Conservation (phyloP, 1,139 yeast species). For the Candida smagusa region DNA sequence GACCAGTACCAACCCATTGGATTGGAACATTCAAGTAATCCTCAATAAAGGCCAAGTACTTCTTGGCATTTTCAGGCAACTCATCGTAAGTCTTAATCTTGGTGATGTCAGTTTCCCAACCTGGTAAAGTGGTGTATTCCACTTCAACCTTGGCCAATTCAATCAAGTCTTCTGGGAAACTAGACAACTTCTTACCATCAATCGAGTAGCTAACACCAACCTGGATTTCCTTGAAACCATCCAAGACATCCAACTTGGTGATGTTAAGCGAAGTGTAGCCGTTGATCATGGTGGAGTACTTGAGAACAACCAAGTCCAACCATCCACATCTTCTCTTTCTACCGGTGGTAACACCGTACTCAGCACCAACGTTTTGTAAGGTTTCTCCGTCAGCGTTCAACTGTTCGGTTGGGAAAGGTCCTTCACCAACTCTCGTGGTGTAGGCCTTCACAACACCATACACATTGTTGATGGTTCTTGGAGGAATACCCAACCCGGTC, state of each 20-base stretch:
- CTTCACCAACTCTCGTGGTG: constrained; percentile 98
- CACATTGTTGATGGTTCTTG: constrained; percentile 69
- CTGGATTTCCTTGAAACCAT: constrained; percentile 80
- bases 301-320: constrained; percentile 93
- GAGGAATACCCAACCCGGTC: constrained; percentile 96
- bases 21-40: constrained; percentile 79
- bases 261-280: constrained; percentile 94
- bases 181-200: constrained; percentile 68
- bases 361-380: constrained; percentile 89
- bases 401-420: constrained; percentile 99
- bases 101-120: constrained; percentile 90
- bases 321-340: constrained; percentile 99
- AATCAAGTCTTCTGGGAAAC: constrained; percentile 91
- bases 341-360: constrained; percentile 97
- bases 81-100: constrained; percentile 65
- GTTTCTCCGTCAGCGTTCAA: constrained; percentile 83
- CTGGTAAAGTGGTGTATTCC: constrained; percentile 84
- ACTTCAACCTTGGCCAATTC: constrained; percentile 86
- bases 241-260: constrained; percentile 93
- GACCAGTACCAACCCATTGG: constrained; percentile 99
- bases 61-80: constrained; percentile 83
- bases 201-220: constrained; percentile 80
- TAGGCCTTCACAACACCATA: constrained; percentile 98
- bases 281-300: constrained; percentile 85
- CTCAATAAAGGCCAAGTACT: constrained; percentile 81